phyloP scores from a whole-genome alignment of 2,329 filamentous ascomycete species.

The Neofusicoccum parvum region DNA sequence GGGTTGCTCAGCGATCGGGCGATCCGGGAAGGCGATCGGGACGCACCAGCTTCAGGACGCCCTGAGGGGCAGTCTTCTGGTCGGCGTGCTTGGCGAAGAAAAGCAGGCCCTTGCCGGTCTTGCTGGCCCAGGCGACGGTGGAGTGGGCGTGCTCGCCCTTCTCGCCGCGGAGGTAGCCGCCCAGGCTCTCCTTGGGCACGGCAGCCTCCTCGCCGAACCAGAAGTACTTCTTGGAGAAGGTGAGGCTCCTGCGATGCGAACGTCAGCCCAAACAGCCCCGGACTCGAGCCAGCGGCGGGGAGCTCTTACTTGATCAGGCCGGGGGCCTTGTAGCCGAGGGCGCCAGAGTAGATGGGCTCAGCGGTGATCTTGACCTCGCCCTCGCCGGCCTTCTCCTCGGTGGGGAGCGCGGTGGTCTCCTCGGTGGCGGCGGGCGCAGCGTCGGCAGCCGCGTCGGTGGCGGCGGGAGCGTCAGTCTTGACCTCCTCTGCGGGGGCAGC shows the following conservation, averaged over 20 bases:
- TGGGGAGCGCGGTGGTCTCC: conserved; percentile 39
- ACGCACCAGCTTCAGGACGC: conserved; percentile 83
- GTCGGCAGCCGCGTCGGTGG: conserved; percentile 31
- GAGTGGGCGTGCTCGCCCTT: conserved; percentile 80
- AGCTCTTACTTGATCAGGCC: conserved; percentile 82
- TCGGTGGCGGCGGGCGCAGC: conserved; percentile 33
- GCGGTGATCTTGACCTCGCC: conserved; percentile 49
- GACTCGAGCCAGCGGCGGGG: not conserved
- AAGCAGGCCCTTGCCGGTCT: conserved; percentile 93
- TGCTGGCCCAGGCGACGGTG: conserved; percentile 82
- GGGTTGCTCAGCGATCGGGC: not conserved
- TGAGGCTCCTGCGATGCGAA: conserved; percentile 67
- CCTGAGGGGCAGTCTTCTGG: conserved; percentile 78
- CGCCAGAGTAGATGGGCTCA: conserved; percentile 78
- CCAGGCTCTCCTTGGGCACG: conserved; percentile 73
- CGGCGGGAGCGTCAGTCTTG: conserved; percentile 40
- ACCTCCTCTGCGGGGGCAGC: conserved; percentile 41
- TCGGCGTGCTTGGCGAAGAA: conserved; percentile 84
- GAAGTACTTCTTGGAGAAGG: conserved; percentile 92
- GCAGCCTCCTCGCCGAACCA: conserved; percentile 60
- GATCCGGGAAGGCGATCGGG: not conserved
- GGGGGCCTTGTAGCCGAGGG: conserved; percentile 85
- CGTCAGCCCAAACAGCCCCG: not conserved
- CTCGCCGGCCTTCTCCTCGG: conserved; percentile 31
- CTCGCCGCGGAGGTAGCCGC: conserved; percentile 81